Percentiles rank a stretch among this genome's conserved stretches.
phyloP scores from a whole-genome alignment of 2,329 filamentous ascomycete species.

The Amauroascus verrucosus region DNA sequence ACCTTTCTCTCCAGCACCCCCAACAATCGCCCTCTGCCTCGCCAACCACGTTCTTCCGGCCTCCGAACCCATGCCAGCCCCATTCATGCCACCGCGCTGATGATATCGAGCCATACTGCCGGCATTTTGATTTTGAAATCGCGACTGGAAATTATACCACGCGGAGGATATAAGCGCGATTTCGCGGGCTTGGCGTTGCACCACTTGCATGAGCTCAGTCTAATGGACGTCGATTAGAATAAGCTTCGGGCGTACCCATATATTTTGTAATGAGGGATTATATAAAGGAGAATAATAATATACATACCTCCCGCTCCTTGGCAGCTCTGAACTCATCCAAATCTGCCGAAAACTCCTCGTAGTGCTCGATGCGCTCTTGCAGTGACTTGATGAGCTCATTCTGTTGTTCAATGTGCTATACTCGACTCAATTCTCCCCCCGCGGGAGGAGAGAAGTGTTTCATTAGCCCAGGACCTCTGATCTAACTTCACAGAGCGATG shows the following conservation, averaged over 20 bases:
- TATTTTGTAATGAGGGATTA: not conserved
- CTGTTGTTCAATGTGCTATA: slow-evolving; percentile 35
- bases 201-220: slow-evolving; percentile 33
- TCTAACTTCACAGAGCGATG: slow-evolving; percentile 11
- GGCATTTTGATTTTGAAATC: slow-evolving; percentile 37
- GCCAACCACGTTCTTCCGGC: slow-evolving; percentile 37
- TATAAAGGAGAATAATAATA: not conserved
- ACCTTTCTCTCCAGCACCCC: slow-evolving; percentile 19
- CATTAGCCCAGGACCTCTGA: slow-evolving; percentile 16
- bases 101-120: slow-evolving; percentile 32
- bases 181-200: slow-evolving; percentile 35
- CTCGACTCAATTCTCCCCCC: slow-evolving; percentile 4
- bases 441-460: not conserved
- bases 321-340: slow-evolving; percentile 30
- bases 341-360: slow-evolving; percentile 31
- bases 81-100: slow-evolving; percentile 19
- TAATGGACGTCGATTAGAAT: slow-evolving; percentile 16
- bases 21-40: slow-evolving; percentile 35
- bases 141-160: slow-evolving; percentile 40
- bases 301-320: slow-evolving; percentile 33
- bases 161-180: slow-evolving; percentile 38
- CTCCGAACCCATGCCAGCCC: slow-evolving; percentile 25
- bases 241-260: too few relatives aligned
- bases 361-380: slow-evolving; percentile 32
- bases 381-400: slow-evolving; percentile 36